phyloP scores from a whole-genome alignment of 1,139 yeast species.

The Pichia sp. region DNA sequence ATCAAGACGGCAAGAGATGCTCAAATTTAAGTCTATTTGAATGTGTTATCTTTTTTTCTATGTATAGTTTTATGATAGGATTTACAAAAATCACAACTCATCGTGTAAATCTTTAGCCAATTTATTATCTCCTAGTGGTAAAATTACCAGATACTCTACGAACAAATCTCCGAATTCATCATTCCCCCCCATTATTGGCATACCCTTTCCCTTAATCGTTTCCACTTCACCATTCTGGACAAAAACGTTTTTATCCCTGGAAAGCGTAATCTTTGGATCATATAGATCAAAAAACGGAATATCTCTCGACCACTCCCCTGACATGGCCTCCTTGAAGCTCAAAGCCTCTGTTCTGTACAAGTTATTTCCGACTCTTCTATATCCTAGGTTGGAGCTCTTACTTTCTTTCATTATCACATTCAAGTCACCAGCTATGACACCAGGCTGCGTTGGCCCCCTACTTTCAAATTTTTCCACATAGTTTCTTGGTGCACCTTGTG shows the following conservation, averaged over 20 bases:
- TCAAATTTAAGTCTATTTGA: not conserved
- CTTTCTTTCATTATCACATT: slow-evolving; percentile 54
- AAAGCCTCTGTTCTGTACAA: slow-evolving; percentile 80
- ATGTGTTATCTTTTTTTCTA: not conserved
- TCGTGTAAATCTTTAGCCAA: slow-evolving; percentile 24
- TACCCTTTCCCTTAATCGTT: slow-evolving; percentile 66
- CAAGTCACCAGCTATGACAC: slow-evolving; percentile 76
- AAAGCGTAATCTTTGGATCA: slow-evolving; percentile 44
- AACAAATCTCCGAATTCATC: slow-evolving; percentile 72
- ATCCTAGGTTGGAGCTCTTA: slow-evolving; percentile 63
- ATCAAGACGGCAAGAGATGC: slow-evolving; percentile 43
- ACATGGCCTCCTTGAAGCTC: slow-evolving; percentile 63
- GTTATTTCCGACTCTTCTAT: slow-evolving; percentile 69
- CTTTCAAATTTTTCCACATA: slow-evolving; percentile 59
- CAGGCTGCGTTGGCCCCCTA: slow-evolving; percentile 83
- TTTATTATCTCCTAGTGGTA: slow-evolving; percentile 27
- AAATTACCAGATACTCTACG: slow-evolving; percentile 36
- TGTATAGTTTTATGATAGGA: not conserved
- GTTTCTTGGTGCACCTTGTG: slow-evolving; percentile 67
- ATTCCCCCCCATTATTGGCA: slow-evolving; percentile 59
- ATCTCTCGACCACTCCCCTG: slow-evolving; percentile 75
- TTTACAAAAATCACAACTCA: slow-evolving; percentile 23
- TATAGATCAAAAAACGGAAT: slow-evolving; percentile 63
- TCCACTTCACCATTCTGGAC: slow-evolving; percentile 71
- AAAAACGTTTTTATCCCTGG: slow-evolving; percentile 47